Conservation (phyloP, 73 alveolate genomes). For the Tetrahymena malaccensis region DNA sequence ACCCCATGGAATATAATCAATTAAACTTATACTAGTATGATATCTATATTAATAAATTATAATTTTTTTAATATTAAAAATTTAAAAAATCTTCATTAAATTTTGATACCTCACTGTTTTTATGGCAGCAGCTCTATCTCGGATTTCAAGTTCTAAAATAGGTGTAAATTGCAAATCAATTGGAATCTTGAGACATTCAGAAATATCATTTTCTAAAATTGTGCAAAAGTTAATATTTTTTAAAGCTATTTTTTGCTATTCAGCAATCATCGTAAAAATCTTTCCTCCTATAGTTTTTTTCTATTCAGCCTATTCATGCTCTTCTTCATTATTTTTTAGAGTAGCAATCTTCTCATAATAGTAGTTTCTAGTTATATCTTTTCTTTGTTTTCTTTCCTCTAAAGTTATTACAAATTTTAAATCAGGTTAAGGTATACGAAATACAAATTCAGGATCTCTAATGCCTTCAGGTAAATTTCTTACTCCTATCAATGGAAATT, state of each 20-base stretch:
- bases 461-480: constrained; percentile 36
- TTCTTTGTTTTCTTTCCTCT: constrained; percentile 1
- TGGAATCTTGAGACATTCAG: neutral
- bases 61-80: too few species aligned
- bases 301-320: neutral
- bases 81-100: too few species aligned
- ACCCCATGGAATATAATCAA: constrained; percentile 2
- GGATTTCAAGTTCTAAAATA: neutral
- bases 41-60: neutral
- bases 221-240: neutral
- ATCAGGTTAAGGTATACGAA: constrained; percentile 40
- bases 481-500: constrained; percentile 42
- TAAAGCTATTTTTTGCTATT: neutral
- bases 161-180: neutral
- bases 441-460: constrained; percentile 29
- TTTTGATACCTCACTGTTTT: neutral
- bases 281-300: neutral
- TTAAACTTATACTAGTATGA: neutral
- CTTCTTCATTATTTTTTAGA: neutral
- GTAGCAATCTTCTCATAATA: neutral
- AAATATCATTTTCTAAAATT: neutral
- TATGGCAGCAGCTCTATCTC: neutral
- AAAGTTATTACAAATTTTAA: constrained; percentile 2
- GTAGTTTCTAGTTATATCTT: neutral
- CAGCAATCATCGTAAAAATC: neutral